Conservation (phyloP, 164 flowering plant genomes). For the Magnolia sinica region DNA sequence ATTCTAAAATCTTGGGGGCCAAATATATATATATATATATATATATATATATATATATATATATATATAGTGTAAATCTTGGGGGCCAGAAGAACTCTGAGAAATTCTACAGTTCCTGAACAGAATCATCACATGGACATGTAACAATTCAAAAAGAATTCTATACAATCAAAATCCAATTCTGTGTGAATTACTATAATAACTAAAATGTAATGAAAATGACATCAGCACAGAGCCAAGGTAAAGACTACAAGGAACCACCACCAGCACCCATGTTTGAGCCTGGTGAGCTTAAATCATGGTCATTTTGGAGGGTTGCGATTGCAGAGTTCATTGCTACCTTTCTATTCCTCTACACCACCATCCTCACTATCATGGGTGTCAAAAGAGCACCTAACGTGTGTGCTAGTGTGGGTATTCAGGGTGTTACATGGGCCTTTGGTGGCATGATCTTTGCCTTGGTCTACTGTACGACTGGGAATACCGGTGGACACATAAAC, state of each 20-base stretch:
- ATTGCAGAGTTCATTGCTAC: constrained; percentile 62
- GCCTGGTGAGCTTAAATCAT: constrained; percentile 48
- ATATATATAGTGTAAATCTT: too few relatives aligned
- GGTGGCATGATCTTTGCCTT: constrained; percentile 72
- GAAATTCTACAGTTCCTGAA: not conserved
- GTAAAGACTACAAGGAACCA: constrained; percentile 63
- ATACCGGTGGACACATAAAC: constrained; percentile 63
- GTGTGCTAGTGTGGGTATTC: constrained; percentile 57
- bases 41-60: too few relatives aligned
- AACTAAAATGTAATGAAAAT: too few relatives aligned
- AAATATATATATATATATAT: too few relatives aligned
- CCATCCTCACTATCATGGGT: constrained; percentile 60
- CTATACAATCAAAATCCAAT: not conserved
- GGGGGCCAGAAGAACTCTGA: not conserved
- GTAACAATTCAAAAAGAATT: too few relatives aligned
- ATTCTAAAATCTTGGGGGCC: too few relatives aligned
- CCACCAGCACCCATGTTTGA: constrained; percentile 59
- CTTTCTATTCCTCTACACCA: constrained; percentile 58
- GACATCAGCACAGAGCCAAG: constrained; percentile 45
- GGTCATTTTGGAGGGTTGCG: constrained; percentile 66
- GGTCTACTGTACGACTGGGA: constrained; percentile 68
- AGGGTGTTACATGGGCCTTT: constrained; percentile 69
- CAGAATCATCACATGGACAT: too few relatives aligned
- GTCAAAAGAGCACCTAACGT: constrained; percentile 29
- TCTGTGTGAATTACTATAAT: not conserved